Conservation (phyloP, 1,284 basidiomycete species). For the Cutaneotrichosporon cyanovorans region DNA sequence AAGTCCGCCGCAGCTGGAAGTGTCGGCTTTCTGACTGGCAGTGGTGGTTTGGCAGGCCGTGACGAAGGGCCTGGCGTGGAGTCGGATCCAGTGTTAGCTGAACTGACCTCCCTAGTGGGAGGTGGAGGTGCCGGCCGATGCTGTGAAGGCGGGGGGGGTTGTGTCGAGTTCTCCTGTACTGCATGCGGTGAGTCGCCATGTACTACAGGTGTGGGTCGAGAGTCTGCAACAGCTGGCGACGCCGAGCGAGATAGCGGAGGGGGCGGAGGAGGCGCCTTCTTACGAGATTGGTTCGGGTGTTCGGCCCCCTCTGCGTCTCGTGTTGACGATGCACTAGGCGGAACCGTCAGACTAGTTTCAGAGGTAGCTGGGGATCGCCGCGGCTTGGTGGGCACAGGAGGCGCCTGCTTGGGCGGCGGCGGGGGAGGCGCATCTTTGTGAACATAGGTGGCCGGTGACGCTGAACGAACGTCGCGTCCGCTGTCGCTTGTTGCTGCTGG, state of each 20-base stretch:
- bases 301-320: no score
- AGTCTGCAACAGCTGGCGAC: not conserved
- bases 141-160: no score
- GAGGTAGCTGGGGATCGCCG: not conserved
- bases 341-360: no score
- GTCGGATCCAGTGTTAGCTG: not conserved
- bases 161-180: no score
- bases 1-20: not conserved
- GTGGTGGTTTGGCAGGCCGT: slow-evolving; percentile 2
- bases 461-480: no score
- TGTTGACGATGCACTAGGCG: no score
- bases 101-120: not conserved
- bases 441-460: no score
- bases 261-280: not conserved
- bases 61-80: no score
- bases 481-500: no score
- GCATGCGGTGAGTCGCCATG: not conserved
- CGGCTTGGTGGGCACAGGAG: not conserved
- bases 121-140: slow-evolving; percentile 7
- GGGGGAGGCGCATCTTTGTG: not conserved
- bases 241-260: not conserved
- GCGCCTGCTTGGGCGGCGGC: not conserved
- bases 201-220: no score
- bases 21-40: slow-evolving; percentile 9
- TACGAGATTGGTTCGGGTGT: not conserved